Evolutionary conservation across 495 filamentous ascomycete species (phyloP).

Genomic region (Hypoxylon fragiforme): DNA sequence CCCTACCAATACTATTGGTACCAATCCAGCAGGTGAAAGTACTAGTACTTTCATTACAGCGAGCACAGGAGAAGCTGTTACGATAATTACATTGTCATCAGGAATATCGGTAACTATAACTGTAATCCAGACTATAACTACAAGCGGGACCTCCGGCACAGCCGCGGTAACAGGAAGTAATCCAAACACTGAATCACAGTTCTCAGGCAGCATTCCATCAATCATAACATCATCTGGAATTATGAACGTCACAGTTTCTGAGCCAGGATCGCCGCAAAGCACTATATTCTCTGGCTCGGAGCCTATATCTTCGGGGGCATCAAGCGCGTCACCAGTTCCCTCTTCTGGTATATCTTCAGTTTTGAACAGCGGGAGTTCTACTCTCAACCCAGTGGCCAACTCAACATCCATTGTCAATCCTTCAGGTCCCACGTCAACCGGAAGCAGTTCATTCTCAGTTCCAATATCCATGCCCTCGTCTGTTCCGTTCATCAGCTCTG

Average conservation of each 20-base stretch:
- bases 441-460: slow-evolving; percentile 2
- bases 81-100: slow-evolving; percentile 6
- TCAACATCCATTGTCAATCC: slow-evolving; percentile 12
- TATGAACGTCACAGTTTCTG: background rate
- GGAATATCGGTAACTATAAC: slow-evolving; percentile 16
- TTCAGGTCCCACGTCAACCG: slow-evolving; percentile 3
- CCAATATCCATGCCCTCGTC: background rate
- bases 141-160: slow-evolving; percentile 17
- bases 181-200: background rate
- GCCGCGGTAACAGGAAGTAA: slow-evolving; percentile 16
- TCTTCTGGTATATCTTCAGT: background rate
- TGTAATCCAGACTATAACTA: slow-evolving; percentile 13
- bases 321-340: background rate
- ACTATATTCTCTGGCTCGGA: background rate
- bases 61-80: slow-evolving; percentile 19
- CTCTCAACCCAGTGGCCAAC: slow-evolving; percentile 9
- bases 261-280: slow-evolving; percentile 5
- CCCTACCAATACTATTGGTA: slow-evolving; percentile 3
- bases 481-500: background rate
- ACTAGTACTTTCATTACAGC: slow-evolving; percentile 2
- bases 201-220: slow-evolving; percentile 1
- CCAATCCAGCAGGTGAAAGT: too few relatives aligned
- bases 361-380: slow-evolving; percentile 5
- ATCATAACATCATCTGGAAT: background rate
- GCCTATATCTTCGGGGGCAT: slow-evolving; percentile 1